phyloP scores from a whole-genome alignment of 2,329 filamentous ascomycete species.

The Talaromyces sp. region DNA sequence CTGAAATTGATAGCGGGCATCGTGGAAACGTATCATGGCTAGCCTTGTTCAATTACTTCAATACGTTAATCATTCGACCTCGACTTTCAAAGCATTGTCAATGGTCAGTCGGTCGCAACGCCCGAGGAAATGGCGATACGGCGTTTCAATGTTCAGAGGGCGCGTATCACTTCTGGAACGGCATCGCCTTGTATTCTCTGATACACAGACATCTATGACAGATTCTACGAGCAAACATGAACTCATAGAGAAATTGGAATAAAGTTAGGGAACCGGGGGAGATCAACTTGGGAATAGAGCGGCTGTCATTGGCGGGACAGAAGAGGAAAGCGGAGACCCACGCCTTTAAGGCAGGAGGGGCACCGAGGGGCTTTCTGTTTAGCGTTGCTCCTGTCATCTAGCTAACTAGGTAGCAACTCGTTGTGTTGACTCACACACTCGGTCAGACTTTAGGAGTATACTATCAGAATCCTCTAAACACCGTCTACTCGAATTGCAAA shows the following conservation, averaged over 20 bases:
- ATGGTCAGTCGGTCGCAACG: background rate
- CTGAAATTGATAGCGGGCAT: background rate
- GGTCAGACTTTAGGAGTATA: background rate
- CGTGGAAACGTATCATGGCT: background rate
- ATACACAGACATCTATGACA: background rate
- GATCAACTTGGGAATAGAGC: background rate
- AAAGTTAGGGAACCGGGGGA: background rate
- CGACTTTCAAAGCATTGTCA: background rate
- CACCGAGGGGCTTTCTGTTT: background rate
- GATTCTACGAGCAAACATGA: background rate
- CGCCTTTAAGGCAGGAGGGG: conserved; percentile 6
- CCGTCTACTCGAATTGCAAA: background rate
- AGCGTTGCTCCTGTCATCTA: background rate
- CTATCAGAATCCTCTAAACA: background rate
- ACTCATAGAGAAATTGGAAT: background rate
- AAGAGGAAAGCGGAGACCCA: background rate
- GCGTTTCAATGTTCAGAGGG: too few relatives aligned
- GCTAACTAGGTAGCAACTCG: too few relatives aligned
- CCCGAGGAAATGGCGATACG: too few relatives aligned
- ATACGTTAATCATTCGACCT: background rate
- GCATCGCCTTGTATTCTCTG: background rate
- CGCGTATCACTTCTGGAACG: too few relatives aligned
- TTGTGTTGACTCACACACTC: background rate
- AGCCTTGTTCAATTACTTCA: background rate
- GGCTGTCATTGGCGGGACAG: background rate